These are phyloP conservation scores for Eimeria zaria DNA, from an alignment of 169 alveolate genomes.

Conservation along the genomic window DNA sequence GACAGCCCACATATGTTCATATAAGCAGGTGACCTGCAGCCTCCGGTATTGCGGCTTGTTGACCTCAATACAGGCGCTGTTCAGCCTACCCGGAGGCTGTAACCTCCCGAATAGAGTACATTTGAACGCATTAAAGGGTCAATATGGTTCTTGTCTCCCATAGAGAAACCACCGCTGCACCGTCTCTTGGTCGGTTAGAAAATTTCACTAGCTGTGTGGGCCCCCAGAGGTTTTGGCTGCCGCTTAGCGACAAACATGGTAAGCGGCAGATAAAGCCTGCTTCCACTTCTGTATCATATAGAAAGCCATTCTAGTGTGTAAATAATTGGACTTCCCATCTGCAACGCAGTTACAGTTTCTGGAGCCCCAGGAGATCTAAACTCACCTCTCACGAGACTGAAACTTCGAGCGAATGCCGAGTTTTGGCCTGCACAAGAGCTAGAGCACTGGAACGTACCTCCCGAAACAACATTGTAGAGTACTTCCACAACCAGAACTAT, in stretches of 20 bases:
- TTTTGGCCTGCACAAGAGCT: neutral
- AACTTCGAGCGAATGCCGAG: neutral
- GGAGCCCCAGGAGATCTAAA: neutral
- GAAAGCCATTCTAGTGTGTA: neutral
- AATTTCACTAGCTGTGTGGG: neutral
- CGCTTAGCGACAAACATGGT: neutral
- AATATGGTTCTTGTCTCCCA: neutral
- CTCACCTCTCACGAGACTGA: neutral
- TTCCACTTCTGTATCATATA: neutral
- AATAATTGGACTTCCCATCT: neutral
- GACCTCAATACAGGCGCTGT: neutral
- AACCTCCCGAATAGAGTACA: neutral
- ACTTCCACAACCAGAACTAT: neutral
- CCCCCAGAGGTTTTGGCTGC: neutral
- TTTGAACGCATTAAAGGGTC: neutral
- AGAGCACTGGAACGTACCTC: neutral
- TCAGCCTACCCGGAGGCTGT: neutral
- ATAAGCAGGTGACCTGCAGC: constrained; percentile 27
- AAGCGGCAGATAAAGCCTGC: neutral
- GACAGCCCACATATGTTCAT: neutral
- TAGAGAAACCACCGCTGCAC: neutral
- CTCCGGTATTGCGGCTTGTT: too few relatives aligned
- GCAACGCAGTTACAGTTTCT: neutral
- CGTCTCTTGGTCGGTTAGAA: neutral
- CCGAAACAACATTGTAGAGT: neutral